A percentile compares a stretch with the other conserved stretches of the same genome.
Evolutionary conservation across 257 asterid genomes (phyloP).

Genomic region (Haberlea rhodopensis): DNA sequence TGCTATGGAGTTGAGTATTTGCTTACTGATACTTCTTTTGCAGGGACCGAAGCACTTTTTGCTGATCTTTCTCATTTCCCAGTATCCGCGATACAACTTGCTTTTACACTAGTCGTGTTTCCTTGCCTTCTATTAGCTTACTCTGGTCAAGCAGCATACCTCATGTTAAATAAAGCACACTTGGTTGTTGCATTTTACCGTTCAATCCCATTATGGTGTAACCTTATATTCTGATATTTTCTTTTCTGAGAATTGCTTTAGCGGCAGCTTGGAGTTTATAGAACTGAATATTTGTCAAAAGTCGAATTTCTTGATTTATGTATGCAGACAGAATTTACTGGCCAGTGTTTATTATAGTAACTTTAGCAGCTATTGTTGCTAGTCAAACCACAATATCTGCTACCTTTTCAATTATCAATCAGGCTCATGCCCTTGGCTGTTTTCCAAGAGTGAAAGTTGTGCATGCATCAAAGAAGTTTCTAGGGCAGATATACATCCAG

Average conservation of each 20-base stretch:
- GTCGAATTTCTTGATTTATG: not conserved
- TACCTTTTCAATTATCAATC: conserved; percentile 91
- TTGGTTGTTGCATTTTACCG: conserved; percentile 83
- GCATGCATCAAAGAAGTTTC: conserved; percentile 86
- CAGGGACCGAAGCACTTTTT: conserved; percentile 98
- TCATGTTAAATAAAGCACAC: conserved; percentile 65
- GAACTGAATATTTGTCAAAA: not conserved
- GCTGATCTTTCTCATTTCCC: conserved; percentile 98
- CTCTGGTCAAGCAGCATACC: conserved; percentile 98
- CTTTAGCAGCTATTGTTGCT: conserved; percentile 92
- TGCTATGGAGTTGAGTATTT: not conserved
- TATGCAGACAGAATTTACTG: conserved; percentile 75
- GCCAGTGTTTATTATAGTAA: conserved; percentile 85
- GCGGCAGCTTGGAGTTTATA: not conserved
- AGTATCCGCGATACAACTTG: conserved; percentile 87
- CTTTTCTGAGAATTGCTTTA: not conserved
- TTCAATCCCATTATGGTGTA: conserved; percentile 72
- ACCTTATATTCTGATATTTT: conserved; percentile 2
- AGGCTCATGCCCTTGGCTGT: conserved; percentile 93
- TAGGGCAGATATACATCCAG: conserved; percentile 94
- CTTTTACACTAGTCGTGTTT: conserved; percentile 79
- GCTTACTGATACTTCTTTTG: conserved; percentile 29
- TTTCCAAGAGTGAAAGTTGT: conserved; percentile 96
- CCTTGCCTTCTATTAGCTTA: conserved; percentile 97
- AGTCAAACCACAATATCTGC: conserved; percentile 98